These are phyloP conservation scores for Triadica sebifera DNA, from an alignment of 345 rosid species.

Conservation along the genomic window DNA sequence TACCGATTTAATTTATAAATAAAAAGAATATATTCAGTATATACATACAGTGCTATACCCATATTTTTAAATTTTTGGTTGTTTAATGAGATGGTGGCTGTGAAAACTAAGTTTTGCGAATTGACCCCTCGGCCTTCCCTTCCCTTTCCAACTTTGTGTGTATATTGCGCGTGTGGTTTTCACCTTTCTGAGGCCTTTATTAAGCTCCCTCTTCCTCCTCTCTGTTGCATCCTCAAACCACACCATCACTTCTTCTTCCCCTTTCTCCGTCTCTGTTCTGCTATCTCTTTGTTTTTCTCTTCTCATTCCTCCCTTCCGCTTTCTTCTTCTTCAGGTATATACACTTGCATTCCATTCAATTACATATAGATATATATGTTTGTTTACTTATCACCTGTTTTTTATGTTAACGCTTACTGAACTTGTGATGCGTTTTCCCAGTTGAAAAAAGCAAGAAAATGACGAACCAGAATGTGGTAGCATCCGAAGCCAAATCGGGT, in stretches of 20 bases:
- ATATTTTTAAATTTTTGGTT: too few relatives aligned
- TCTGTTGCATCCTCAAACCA: slow-evolving; percentile 1
- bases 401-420: too few relatives aligned
- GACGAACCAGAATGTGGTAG: slow-evolving; percentile 25
- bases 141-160: neutral
- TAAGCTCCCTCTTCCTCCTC: neutral
- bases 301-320: neutral
- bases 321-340: too few relatives aligned
- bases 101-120: slow-evolving; percentile 18
- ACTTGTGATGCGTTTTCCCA: too few relatives aligned
- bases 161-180: slow-evolving; percentile 8
- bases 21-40: too few relatives aligned
- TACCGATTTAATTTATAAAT: too few relatives aligned
- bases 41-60: too few relatives aligned
- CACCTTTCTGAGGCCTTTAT: slow-evolving; percentile 7
- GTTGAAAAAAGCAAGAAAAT: neutral
- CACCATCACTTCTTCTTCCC: neutral
- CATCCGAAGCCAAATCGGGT: slow-evolving; percentile 8
- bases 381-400: too few relatives aligned
- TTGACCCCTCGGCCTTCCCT: neutral
- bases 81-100: slow-evolving; percentile 13
- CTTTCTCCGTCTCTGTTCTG: neutral
- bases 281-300: neutral
- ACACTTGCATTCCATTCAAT: too few relatives aligned
- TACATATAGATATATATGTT: too few relatives aligned